phyloP scores from a whole-genome alignment of 768 basidiomycete species.

The Panaeolus cyanescens region DNA sequence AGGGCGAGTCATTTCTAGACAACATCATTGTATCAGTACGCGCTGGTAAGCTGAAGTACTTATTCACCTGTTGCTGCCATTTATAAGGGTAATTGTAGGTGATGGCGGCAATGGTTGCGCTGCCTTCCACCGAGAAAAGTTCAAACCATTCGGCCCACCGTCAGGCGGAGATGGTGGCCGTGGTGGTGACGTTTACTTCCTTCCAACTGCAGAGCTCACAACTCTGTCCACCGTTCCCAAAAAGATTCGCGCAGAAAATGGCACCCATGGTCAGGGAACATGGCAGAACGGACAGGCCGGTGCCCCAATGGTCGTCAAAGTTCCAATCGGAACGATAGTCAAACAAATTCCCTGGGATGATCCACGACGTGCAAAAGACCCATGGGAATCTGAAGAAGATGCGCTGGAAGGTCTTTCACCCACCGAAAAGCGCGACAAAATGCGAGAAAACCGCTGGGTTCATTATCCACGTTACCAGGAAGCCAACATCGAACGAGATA shows the following conservation, averaged over 20 bases:
- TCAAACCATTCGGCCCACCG: constrained; percentile 80
- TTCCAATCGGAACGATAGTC: constrained; percentile 91
- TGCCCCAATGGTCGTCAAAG: constrained; percentile 70
- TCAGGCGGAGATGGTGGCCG: constrained; percentile 92
- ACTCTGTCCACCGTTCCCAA: constrained; percentile 74
- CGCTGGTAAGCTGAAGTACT: constrained; percentile 51
- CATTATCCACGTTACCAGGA: constrained; percentile 75
- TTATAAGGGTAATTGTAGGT: constrained; percentile 42
- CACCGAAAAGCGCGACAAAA: constrained; percentile 53
- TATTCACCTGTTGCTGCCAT: not conserved
- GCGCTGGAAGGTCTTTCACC: constrained; percentile 46
- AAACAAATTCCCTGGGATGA: constrained; percentile 72
- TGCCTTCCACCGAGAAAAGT: constrained; percentile 92
- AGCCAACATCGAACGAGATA: constrained; percentile 60
- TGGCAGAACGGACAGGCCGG: constrained; percentile 86
- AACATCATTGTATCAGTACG: constrained; percentile 77
- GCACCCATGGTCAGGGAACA: constrained; percentile 76
- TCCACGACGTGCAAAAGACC: constrained; percentile 61
- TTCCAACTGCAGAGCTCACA: constrained; percentile 76
- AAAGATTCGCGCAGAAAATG: constrained; percentile 66
- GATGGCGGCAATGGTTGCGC: constrained; percentile 90
- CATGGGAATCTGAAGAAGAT: constrained; percentile 76
- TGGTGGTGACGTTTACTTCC: constrained; percentile 86
- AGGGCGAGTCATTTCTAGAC: constrained; percentile 85
- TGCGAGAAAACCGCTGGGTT: constrained; percentile 72